These are phyloP conservation scores for Falciphora oryzae DNA, from an alignment of 2,329 filamentous ascomycete genomes.

Conservation along the genomic window DNA sequence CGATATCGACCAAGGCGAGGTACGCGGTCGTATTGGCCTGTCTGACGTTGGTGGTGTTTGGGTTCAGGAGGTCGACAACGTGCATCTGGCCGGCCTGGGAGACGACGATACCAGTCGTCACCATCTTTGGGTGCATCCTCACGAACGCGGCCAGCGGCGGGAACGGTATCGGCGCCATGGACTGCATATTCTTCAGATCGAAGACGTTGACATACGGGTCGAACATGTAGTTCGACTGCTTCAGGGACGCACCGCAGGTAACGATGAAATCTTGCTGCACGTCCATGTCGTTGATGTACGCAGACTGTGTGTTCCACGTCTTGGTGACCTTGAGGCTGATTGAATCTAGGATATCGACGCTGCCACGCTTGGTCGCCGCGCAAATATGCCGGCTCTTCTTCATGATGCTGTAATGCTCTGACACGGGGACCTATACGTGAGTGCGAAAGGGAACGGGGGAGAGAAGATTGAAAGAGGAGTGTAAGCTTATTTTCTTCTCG, in stretches of 20 bases:
- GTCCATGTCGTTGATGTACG: slow-evolving; percentile 93
- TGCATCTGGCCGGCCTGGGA: slow-evolving; percentile 92
- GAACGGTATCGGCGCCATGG: slow-evolving; percentile 85
- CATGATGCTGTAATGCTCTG: slow-evolving; percentile 84
- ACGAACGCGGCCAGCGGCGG: slow-evolving; percentile 91
- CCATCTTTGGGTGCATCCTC: slow-evolving; percentile 92
- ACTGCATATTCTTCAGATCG: slow-evolving; percentile 83
- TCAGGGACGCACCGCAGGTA: slow-evolving; percentile 86
- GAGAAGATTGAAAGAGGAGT: neutral
- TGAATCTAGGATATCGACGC: slow-evolving; percentile 81
- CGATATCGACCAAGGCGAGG: slow-evolving; percentile 76
- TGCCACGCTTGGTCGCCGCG: slow-evolving; percentile 76
- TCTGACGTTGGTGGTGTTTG: slow-evolving; percentile 77
- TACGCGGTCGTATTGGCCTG: slow-evolving; percentile 73
- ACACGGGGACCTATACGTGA: slow-evolving; percentile 55
- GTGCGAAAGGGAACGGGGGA: neutral
- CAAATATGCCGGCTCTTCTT: slow-evolving; percentile 84
- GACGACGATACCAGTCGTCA: slow-evolving; percentile 89
- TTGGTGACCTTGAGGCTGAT: slow-evolving; percentile 72
- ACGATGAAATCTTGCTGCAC: slow-evolving; percentile 91
- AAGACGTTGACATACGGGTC: slow-evolving; percentile 95
- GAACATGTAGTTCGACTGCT: slow-evolving; percentile 72
- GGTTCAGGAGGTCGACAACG: slow-evolving; percentile 91
- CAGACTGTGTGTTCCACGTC: slow-evolving; percentile 84
- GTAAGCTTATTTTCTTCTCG: neutral